Conservation (phyloP, 2,329 filamentous ascomycete species). For the Juglanconis sp. region DNA sequence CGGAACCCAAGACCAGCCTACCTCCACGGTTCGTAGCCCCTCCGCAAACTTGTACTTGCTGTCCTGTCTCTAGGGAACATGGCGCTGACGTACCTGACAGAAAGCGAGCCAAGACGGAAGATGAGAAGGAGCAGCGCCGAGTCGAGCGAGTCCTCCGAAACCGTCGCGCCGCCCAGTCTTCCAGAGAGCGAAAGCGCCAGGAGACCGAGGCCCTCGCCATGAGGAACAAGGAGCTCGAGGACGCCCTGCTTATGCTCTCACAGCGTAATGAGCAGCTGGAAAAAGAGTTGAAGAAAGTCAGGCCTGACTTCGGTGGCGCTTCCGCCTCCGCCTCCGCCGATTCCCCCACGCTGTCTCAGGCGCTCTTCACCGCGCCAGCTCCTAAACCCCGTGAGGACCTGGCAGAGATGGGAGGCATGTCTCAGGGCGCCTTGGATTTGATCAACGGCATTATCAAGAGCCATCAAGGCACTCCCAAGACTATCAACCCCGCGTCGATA, state of each 20-base stretch:
- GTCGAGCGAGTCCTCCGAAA: slow-evolving; percentile 97
- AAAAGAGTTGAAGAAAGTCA: slow-evolving; percentile 48
- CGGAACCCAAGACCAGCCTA: slow-evolving; percentile 93
- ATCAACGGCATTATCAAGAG: slow-evolving; percentile 42
- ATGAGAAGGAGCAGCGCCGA: slow-evolving; percentile 96
- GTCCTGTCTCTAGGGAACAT: neutral
- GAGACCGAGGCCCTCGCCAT: slow-evolving; percentile 84
- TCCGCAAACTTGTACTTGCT: neutral
- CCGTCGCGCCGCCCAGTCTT: slow-evolving; percentile 92
- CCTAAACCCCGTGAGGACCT: neutral
- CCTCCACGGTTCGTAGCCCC: slow-evolving; percentile 68
- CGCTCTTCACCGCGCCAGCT: slow-evolving; percentile 35
- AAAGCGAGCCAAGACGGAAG: slow-evolving; percentile 97
- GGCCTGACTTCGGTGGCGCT: slow-evolving; percentile 40
- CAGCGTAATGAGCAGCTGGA: slow-evolving; percentile 47
- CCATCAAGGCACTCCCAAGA: slow-evolving; percentile 30
- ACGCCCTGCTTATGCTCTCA: slow-evolving; percentile 58
- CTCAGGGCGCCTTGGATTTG: slow-evolving; percentile 23
- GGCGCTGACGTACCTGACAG: slow-evolving; percentile 40
- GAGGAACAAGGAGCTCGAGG: slow-evolving; percentile 69
- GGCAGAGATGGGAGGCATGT: neutral
- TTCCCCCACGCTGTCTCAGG: slow-evolving; percentile 55
- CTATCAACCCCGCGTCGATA: slow-evolving; percentile 60
- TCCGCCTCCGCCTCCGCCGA: slow-evolving; percentile 39
- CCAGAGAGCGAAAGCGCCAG: slow-evolving; percentile 83